Evolutionary conservation across 495 filamentous ascomycete species (phyloP), one percentile per base, ranked within the genome.

Genomic region (Beverwykella pulmonaria): DNA sequence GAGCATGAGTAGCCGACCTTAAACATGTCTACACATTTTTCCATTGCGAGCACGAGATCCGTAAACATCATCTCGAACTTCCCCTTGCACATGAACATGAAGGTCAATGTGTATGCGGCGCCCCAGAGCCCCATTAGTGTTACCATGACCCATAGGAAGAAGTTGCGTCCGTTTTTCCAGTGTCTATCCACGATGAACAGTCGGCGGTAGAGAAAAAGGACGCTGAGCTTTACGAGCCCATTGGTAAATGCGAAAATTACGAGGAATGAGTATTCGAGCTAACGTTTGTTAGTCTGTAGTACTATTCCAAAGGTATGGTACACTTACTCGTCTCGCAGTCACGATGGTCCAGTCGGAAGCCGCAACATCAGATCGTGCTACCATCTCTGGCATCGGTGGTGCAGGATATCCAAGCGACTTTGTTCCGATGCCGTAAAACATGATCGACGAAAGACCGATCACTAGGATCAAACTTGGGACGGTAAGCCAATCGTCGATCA

Each of bases 401-500:
- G 41, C 20, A 27, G 39, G 22, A 41, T 61, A 61, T 19, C 46
- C 59, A n/a, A 61, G 30, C 9, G 59, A 29, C 27, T 53, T 52
- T 4, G 27, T 61, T 6, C 9, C 29, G 39, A 52, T 52, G 2
- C 59, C 59, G 30, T 61, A 61, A 27, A 61, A 53, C 27, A 52
- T 52, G 23, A 52, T 52, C 10, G 20, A 52, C 25, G 59, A 2
- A 8, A 52, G 27, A 15, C 46, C 59, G 23, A 53, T 50, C 2
- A 44, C 30, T n/a, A 52, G 14, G 22, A 61, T 17, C n/a, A 61
- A 23, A 30, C 22, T 20, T 0, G 59, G 44, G 10, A 53, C 9
- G 10, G 39, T 61, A 27, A 61, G 59, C 59, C 59, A 61, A 44
- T 61, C 59, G 39, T 61, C 59, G 14, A 53, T n/a, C 27, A 14